Evolutionary conservation across 2,329 filamentous ascomycete species (phyloP).

Genomic region (Clarireedia homoeocarpa): DNA sequence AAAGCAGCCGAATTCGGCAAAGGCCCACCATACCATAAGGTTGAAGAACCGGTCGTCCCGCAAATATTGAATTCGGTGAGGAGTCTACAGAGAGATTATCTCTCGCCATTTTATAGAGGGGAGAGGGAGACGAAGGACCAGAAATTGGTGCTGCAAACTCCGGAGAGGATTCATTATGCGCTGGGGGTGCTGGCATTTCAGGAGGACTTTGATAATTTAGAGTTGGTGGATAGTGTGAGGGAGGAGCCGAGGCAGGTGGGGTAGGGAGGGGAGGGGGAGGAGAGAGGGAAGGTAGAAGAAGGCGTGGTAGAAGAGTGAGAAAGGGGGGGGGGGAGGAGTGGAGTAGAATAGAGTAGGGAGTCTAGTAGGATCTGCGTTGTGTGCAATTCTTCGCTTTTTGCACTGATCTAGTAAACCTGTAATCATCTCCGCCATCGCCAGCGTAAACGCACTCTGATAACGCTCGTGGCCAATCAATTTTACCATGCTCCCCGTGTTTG

Average conservation of each 20-base stretch:
- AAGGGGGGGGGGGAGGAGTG: too few species aligned
- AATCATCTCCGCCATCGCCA: too few species aligned
- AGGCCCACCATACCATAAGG: slow-evolving; percentile 64
- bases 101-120: slow-evolving; percentile 43
- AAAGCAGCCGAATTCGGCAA: slow-evolving; percentile 64
- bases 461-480: too few species aligned
- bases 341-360: too few species aligned
- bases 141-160: slow-evolving; percentile 52
- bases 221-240: slow-evolving; percentile 33
- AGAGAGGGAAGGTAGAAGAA: neutral
- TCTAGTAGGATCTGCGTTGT: too few species aligned
- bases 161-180: slow-evolving; percentile 63
- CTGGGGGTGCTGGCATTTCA: slow-evolving; percentile 74
- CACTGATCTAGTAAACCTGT: too few species aligned
- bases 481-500: too few species aligned
- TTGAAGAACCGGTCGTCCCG: slow-evolving; percentile 21
- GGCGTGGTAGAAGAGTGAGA: too few species aligned
- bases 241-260: neutral
- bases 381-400: too few species aligned
- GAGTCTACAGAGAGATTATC: neutral
- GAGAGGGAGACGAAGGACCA: slow-evolving; percentile 38
- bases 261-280: neutral
- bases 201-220: slow-evolving; percentile 60
- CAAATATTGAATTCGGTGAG: slow-evolving; percentile 38
- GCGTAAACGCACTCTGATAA: too few species aligned